A percentile compares a stretch with the other conserved stretches of the same genome.
Conservation (phyloP, 2,329 filamentous ascomycete species). For the Penicillium sp. region DNA sequence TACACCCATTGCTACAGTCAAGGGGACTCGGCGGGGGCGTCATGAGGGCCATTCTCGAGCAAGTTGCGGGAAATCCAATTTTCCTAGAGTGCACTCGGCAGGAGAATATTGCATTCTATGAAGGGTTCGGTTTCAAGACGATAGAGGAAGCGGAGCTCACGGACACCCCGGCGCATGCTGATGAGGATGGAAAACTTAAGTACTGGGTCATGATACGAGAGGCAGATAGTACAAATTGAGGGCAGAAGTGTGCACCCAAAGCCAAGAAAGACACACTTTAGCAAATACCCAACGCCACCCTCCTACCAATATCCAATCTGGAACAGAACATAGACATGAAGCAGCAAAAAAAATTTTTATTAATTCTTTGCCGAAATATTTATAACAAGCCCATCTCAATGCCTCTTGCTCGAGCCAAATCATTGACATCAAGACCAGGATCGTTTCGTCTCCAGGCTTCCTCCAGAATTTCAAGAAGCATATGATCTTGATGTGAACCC, state of each 20-base stretch:
- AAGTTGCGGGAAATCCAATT: slow-evolving; percentile 14
- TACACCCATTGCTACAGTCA: slow-evolving; percentile 28
- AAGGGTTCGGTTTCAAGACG: slow-evolving; percentile 25
- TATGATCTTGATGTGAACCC: slow-evolving; percentile 12
- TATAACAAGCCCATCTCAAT: slow-evolving; percentile 31
- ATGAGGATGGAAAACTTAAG: slow-evolving; percentile 14
- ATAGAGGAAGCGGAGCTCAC: slow-evolving; percentile 22
- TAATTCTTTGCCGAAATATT: not conserved
- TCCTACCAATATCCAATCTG: not conserved
- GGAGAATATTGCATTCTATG: slow-evolving; percentile 25
- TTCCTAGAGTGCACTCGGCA: slow-evolving; percentile 26
- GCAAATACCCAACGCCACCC: not conserved
- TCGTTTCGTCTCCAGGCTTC: slow-evolving; percentile 26
- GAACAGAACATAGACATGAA: not conserved
- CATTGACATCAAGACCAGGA: slow-evolving; percentile 19
- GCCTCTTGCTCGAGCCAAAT: slow-evolving; percentile 20
- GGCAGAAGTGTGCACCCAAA: not conserved
- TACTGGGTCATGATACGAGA: slow-evolving; percentile 27
- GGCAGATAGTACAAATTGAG: not conserved
- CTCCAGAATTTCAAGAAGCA: slow-evolving; percentile 23
- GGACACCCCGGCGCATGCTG: slow-evolving; percentile 8
- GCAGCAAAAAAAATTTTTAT: not conserved
- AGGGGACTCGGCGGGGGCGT: slow-evolving; percentile 22
- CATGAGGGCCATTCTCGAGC: slow-evolving; percentile 20
- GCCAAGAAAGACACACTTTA: not conserved